Base-by-base conservation (phyloP, 2,329 filamentous ascomycete genomes). In the Talaromyces sp. region DNA sequence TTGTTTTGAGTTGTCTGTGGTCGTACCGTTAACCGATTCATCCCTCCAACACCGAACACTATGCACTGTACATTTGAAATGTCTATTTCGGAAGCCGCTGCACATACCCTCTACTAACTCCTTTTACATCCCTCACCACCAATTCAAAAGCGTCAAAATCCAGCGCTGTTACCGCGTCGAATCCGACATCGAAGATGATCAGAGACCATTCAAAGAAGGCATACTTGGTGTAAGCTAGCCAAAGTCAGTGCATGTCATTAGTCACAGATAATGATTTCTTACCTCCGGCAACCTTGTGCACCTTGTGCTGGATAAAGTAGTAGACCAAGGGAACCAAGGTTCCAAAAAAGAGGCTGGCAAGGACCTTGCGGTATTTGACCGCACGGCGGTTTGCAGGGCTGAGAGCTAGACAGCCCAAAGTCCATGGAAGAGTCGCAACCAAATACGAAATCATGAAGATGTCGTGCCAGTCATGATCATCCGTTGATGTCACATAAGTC, bases 381-480 rank as follows among this genome's bases (percentile, higher is more conserved):
- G 95, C 92, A 67, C 82, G 86, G 13, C 89, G 84, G 75, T 97
- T 97, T 64, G 89, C 87, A 11, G 94, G 93, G 78, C 93, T 97
- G 60, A 98, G 81, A 5, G 90, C 88, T 67, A 98, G 85, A 77
- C 94, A 97, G 58, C 95, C 95, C 57, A 92, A 78, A 1, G 94
- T 99, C 95, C 95, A 99, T 1, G 95, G 95, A 62, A 99, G 83
- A 2, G 95, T 98, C 39, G 92, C 90, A 54, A 99, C 89, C 64
- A 99, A 84, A 78, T 99, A 99, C 14, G 93, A 96, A 71, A 99
- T 97, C 95, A 99, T 99, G 77, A 99, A 94, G 68, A 98, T 94
- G 74, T 99, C 95, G 77, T 99, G 95, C 93, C 93, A 98, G 78
- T 96, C 88, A 78, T 99, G 95, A 76, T 98, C 92, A 76, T 99